A percentile compares a stretch with the other conserved stretches of the same genome.
These are phyloP conservation scores for Candida montana DNA, from an alignment of 805 yeast genomes.

Conservation along the genomic window DNA sequence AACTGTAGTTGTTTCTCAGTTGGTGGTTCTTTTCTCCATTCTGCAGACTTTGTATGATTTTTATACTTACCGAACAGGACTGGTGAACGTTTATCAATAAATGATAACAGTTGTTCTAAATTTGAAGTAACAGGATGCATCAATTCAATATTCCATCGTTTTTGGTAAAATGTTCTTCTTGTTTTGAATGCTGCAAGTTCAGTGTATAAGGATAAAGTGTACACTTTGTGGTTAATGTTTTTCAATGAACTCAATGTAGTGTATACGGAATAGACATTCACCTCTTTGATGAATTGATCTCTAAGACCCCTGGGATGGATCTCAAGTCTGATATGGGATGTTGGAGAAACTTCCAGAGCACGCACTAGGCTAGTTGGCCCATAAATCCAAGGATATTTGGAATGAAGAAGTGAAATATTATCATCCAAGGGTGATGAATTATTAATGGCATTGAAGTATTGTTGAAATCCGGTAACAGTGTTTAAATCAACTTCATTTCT, in stretches of 20 bases:
- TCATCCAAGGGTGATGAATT: constrained; percentile 6
- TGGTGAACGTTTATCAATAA: constrained; percentile 5
- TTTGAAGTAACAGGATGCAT: constrained; percentile 24
- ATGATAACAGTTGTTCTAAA: constrained; percentile 14
- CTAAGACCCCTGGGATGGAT: constrained; percentile 11
- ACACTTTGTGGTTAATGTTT: constrained; percentile 19
- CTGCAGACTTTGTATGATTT: constrained; percentile 25
- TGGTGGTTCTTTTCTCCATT: constrained; percentile 31
- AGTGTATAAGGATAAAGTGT: constrained; percentile 12
- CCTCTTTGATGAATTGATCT: constrained; percentile 13
- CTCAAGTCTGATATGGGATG: constrained; percentile 23
- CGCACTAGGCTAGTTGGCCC: constrained; percentile 26
- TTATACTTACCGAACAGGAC: constrained; percentile 3
- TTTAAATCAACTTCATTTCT: background rate
- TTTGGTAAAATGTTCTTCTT: constrained; percentile 10
- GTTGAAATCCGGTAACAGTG: background rate
- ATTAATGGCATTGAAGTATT: constrained; percentile 8
- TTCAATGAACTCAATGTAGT: constrained; percentile 7
- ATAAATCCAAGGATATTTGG: constrained; percentile 32
- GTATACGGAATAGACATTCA: constrained; percentile 7
- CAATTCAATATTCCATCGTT: constrained; percentile 14
- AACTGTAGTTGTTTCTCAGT: constrained; percentile 23
- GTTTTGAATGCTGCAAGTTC: constrained; percentile 9
- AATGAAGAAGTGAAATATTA: constrained; percentile 11
- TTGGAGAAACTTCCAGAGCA: constrained; percentile 26